Evolutionary conservation across 2,329 filamentous ascomycete genomes (phyloP), one percentile per base, ranked within the genome.

Genomic region (Diaporthe aspalathi): DNA sequence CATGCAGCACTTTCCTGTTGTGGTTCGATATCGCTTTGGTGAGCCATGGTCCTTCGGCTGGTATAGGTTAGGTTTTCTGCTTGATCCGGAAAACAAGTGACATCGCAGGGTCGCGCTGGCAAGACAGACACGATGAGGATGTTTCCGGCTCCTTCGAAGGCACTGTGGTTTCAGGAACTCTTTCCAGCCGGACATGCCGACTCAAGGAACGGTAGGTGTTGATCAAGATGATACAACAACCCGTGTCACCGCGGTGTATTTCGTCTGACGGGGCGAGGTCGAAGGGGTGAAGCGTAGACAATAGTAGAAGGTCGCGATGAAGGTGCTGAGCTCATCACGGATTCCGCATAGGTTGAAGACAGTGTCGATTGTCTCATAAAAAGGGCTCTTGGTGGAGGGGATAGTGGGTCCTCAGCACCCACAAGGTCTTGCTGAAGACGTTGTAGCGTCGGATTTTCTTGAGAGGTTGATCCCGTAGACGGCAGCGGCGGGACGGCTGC

Each of bases 261-360:
- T 22, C 60, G 12, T 24, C 20, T 35, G 45, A 20, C 29, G 17
- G 60, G 60, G 32, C 60, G 60, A 65, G 60, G 60, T 65, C 43
- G 43, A 14, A 65, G 60, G 17, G 60, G 43, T 22, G 60, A 65
- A 22, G 60, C 6, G 20, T 65, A 65, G 29, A 65, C 60, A 49
- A 65, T 65, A 11, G 60, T 65, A 17, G 60, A 65, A 5, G 60
- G 27, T 14, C 43, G 60, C 24, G 60, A 65, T 24, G 43, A 65
- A 20, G 29, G 60, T 16, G 60, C 43, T 38, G 45, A 65, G 45
- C 60, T 65, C 17, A 47, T 43, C 24, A 62, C 20, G 22, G 57
- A 62, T 22, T 63, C 57, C 8, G 57, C 27, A 35, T 63, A 63
- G 7, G 14, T 49, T 5, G 43, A 65, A 2, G 43, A 65, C 27